Evolutionary conservation across 176 grass and related monocot genomes (phyloP), one percentile per base, ranked within the genome.

Genomic region (Rhynchospora pubera): DNA sequence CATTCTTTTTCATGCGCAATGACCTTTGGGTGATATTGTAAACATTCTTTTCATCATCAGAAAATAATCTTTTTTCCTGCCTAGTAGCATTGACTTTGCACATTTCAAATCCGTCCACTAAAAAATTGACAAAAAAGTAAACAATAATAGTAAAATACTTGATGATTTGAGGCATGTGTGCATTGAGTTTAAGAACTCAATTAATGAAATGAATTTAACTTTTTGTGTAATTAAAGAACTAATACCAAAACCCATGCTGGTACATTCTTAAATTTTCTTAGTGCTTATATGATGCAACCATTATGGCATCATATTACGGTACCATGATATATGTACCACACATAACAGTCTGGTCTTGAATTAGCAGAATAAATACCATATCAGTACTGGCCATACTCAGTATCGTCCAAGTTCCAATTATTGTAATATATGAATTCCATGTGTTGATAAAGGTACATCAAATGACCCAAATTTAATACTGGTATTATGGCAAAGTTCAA

Each of bases 91-190:
- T 91, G 53, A 66, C 53, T 86, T 88, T 80, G 47, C 95, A 98
- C 57, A 78, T 32, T 79, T 91, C 90, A 75, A 94, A 85, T 73
- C 81, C 85, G 24, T 91, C 90, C 84, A 94, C 95, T 97, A 82
- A 56, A 63, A 84, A 80, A 82, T 63, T 60, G 6, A 63, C 7
- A 34, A 26, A 77, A 83, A 62, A 48, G 67, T 68, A 9, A 72
- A 58, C 30, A 28, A 28, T 28, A 21, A 15, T 18, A 32, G 12
- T 47, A 5, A 47, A 72, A 72, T 72, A 72, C 43, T n/a, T 47
- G 42, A 70, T 5, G n/a, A 71, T 47, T 47, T 28, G 16, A 71
- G 44, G 44, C n/a, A 18, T 46, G 39, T 18, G 66, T 44, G n/a
- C 7, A 21, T 69, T 6, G 2, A 69, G 2, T n/a, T 46, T 45